Evolutionary conservation across 306 rosid species (phyloP).

Genomic region (Inga laurina): DNA sequence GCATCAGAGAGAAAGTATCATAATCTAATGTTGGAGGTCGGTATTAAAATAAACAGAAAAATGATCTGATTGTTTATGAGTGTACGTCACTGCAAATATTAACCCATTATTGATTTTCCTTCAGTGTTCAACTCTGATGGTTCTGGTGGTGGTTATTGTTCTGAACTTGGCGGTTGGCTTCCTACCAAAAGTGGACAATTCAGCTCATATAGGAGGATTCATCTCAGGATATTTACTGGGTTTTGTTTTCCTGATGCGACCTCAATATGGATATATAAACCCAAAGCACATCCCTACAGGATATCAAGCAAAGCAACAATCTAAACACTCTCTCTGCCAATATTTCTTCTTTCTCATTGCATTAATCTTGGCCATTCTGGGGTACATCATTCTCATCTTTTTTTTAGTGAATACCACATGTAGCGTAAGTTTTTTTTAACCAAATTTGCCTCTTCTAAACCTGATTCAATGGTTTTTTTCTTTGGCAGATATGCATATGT

Average conservation of each 20-base stretch:
- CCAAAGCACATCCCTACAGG: conserved; percentile 65
- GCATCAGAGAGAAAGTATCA: no score
- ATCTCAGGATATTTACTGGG: conserved; percentile 77
- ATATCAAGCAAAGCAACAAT: conserved; percentile 47
- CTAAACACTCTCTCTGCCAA: conserved; percentile 53
- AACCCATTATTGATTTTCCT: conserved; percentile 6
- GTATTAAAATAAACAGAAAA: background rate
- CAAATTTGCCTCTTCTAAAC: conserved; percentile 9
- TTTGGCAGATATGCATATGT: conserved; percentile 53
- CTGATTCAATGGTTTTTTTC: conserved; percentile 15
- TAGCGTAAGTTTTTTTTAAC: background rate
- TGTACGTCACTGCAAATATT: background rate
- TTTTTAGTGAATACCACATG: background rate
- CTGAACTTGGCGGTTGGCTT: conserved; percentile 84
- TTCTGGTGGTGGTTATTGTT: conserved; percentile 54
- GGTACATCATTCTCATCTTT: conserved; percentile 44
- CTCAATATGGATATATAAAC: conserved; percentile 77
- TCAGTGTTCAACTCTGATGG: conserved; percentile 71
- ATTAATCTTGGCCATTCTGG: conserved; percentile 41
- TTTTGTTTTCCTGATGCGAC: conserved; percentile 70
- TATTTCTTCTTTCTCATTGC: conserved; percentile 44
- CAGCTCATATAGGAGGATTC: conserved; percentile 95
- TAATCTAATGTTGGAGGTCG: no score
- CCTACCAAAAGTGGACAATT: conserved; percentile 79
- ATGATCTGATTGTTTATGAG: background rate